Evolutionary conservation across 2,329 filamentous ascomycete genomes (phyloP).

Genomic region (Pseudogymnoascus sp.): DNA sequence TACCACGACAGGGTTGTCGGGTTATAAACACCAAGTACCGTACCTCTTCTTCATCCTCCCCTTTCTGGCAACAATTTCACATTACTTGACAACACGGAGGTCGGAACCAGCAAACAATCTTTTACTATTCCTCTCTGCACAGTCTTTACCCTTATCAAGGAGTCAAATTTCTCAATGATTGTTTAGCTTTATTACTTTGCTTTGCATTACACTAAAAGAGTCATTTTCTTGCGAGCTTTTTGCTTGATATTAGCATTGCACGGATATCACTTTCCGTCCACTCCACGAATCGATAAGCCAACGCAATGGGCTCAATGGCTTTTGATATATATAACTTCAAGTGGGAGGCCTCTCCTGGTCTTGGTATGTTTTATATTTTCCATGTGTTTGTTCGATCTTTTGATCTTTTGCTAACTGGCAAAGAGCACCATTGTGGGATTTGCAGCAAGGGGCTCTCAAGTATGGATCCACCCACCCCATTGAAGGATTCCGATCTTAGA

Average conservation of each 20-base stretch:
- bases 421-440: slow-evolving; percentile 28
- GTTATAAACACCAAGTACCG: not conserved
- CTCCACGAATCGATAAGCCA: not conserved
- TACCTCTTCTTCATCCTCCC: not conserved
- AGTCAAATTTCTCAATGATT: not conserved
- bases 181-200: not conserved
- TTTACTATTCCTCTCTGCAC: not conserved
- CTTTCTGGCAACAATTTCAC: not conserved
- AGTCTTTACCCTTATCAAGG: not conserved
- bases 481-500: not conserved
- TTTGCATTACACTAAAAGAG: not conserved
- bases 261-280: not conserved
- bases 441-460: slow-evolving; percentile 20
- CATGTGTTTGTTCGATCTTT: not conserved
- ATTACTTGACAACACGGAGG: not conserved
- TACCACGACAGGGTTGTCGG: not conserved
- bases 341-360: slow-evolving; percentile 27
- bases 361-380: slow-evolving; percentile 20
- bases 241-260: not conserved
- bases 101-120: not conserved
- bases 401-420: slow-evolving; percentile 14
- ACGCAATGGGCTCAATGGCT: slow-evolving; percentile 19
- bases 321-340: slow-evolving; percentile 16
- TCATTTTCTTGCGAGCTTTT: not conserved
- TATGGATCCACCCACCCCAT: not conserved